Conservation (phyloP, 73 alveolate genomes). For the Durusdinium trenchii region DNA sequence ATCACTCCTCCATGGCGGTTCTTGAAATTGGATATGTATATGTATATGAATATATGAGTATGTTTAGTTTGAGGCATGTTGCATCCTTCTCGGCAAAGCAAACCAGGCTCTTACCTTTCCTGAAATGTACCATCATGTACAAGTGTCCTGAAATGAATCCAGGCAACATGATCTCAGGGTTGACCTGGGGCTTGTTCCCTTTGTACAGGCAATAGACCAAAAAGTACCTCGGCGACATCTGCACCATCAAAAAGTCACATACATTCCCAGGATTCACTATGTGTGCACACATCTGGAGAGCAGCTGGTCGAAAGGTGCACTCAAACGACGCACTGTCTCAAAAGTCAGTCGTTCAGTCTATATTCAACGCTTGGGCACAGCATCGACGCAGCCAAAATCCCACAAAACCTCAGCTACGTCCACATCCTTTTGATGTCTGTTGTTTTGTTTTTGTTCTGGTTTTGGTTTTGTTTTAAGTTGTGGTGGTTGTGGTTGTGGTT, state of each 20-base stretch:
- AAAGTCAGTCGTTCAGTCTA: neutral
- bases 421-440: neutral
- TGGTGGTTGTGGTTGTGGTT: too few species aligned
- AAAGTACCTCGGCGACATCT: slow-evolving; percentile 15
- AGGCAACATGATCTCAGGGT: slow-evolving; percentile 71
- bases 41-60: too few species aligned
- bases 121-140: too few species aligned
- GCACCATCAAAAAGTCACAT: neutral
- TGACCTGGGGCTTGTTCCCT: slow-evolving; percentile 56
- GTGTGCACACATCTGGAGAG: neutral
- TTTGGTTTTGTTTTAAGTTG: too few species aligned
- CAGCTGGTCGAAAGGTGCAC: neutral
- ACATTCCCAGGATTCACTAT: neutral
- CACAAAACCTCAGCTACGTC: slow-evolving; percentile 44
- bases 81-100: too few species aligned
- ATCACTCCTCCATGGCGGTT: slow-evolving; percentile 61
- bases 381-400: slow-evolving; percentile 56
- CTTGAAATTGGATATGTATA: too few species aligned
- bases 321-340: neutral
- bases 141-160: slow-evolving; percentile 60
- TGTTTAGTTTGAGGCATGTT: too few species aligned
- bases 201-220: slow-evolving; percentile 52
- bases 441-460: too few species aligned
- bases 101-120: too few species aligned
- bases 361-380: neutral